A percentile compares a stretch with the other conserved stretches of the same genome.
These are phyloP conservation scores for Talaromyces islandicus DNA, from an alignment of 2,329 filamentous ascomycete genomes.

Conservation along the genomic window DNA sequence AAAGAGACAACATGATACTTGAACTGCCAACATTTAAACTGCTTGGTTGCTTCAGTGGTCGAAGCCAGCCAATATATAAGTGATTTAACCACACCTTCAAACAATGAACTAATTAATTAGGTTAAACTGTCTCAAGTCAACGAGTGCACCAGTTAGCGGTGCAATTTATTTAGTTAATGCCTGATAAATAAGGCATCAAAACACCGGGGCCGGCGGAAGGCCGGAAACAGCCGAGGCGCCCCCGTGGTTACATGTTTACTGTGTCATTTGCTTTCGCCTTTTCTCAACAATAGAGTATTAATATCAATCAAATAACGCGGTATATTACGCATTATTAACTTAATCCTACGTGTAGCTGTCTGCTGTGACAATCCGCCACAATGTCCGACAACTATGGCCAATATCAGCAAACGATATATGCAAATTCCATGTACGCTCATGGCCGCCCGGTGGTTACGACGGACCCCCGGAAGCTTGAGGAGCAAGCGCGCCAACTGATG, in stretches of 20 bases:
- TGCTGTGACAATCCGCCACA: background rate
- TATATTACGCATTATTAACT: background rate
- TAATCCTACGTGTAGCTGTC: background rate
- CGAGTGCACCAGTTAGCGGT: background rate
- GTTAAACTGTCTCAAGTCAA: too few species aligned
- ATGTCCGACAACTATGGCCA: constrained; percentile 37
- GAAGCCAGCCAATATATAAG: background rate
- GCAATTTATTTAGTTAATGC: background rate
- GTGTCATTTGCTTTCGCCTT: background rate
- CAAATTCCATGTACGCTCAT: constrained; percentile 46
- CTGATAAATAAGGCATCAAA: background rate
- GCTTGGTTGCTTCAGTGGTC: background rate
- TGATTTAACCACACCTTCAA: background rate
- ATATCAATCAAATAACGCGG: background rate
- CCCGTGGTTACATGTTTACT: background rate
- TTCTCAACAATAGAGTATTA: background rate
- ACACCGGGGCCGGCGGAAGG: too few species aligned
- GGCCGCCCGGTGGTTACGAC: constrained; percentile 51
- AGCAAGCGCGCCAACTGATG: constrained; percentile 48
- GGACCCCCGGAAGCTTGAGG: constrained; percentile 52
- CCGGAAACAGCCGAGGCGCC: background rate
- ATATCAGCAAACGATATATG: constrained; percentile 47
- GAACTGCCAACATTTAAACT: background rate
- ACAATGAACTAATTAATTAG: background rate
- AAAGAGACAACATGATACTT: background rate